Conservation (phyloP, 495 filamentous ascomycete species). For the Schizothecium vesticola region DNA sequence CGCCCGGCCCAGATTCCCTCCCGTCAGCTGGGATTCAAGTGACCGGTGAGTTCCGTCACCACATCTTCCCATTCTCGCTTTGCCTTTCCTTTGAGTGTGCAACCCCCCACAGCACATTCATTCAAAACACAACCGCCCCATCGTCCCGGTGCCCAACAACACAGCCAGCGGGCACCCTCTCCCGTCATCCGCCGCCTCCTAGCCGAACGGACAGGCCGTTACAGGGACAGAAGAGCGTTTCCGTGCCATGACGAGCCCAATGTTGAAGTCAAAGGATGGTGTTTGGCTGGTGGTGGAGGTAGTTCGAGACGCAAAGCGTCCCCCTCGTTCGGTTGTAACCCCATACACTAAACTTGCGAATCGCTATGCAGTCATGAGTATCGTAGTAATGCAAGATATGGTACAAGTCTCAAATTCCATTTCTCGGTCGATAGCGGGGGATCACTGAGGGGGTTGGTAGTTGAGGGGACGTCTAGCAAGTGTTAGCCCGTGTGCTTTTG, state of each 20-base stretch:
- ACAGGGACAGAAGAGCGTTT: neutral
- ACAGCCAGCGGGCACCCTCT: neutral
- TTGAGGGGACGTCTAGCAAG: slow-evolving; percentile 70
- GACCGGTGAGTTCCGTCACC: neutral
- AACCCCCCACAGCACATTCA: neutral
- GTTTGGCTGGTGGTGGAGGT: slow-evolving; percentile 4
- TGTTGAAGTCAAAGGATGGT: slow-evolving; percentile 3
- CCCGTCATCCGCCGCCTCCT: neutral
- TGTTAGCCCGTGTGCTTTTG: slow-evolving; percentile 1
- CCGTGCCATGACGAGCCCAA: neutral
- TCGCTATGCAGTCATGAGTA: slow-evolving; percentile 40
- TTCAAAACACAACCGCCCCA: neutral
- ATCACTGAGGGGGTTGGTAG: slow-evolving; percentile 65
- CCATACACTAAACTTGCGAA: slow-evolving; percentile 32
- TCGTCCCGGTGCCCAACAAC: neutral
- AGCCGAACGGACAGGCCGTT: neutral
- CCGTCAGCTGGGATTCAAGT: neutral
- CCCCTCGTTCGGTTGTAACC: slow-evolving; percentile 18
- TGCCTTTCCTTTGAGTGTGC: neutral
- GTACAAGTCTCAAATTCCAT: slow-evolving; percentile 15
- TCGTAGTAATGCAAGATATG: slow-evolving; percentile 26
- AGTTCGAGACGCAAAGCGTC: neutral
- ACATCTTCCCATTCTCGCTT: neutral
- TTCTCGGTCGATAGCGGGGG: neutral
- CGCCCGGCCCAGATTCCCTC: neutral